Conservation (phyloP, 1,284 basidiomycete species). For the Cryptococcus maquisensis region DNA sequence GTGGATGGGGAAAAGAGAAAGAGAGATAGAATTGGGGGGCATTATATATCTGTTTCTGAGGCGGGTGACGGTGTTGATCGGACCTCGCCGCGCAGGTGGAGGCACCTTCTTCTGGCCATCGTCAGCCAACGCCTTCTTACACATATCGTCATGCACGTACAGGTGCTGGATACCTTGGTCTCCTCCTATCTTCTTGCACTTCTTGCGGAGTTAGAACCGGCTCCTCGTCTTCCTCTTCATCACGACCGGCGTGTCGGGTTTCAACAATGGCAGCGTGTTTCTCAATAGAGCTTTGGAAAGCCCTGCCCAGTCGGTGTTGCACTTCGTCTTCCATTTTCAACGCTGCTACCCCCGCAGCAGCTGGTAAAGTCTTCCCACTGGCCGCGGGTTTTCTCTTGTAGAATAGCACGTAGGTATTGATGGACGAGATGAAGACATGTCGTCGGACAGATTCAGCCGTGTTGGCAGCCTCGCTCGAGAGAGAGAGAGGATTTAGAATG, state of each 20-base stretch:
- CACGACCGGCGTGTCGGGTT: conserved; percentile 12
- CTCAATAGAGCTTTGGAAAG: conserved; percentile 82
- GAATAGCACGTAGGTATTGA: conserved; percentile 79
- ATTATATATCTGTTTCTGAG: too few species aligned
- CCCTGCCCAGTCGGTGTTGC: conserved; percentile 80
- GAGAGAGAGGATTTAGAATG: conserved; percentile 75
- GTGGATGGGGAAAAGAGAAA: too few species aligned
- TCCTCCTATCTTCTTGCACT: conserved; percentile 53
- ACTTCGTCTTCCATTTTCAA: conserved; percentile 71
- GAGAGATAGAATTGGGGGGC: too few species aligned
- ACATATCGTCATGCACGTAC: too few species aligned
- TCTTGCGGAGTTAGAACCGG: background rate
- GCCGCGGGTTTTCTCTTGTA: conserved; percentile 41
- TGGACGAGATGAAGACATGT: conserved; percentile 74
- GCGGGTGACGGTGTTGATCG: too few species aligned
- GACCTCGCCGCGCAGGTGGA: too few species aligned
- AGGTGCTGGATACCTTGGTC: too few species aligned
- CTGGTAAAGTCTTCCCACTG: conserved; percentile 34
- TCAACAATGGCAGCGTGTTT: conserved; percentile 57
- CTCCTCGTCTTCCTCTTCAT: conserved; percentile 10
- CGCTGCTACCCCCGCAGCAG: conserved; percentile 39
- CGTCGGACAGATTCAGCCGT: conserved; percentile 73
- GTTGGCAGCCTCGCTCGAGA: conserved; percentile 75
- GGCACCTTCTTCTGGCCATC: too few species aligned
- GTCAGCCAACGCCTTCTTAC: too few species aligned